phyloP scores from a whole-genome alignment of 108 stramenopile genomes.

The Epipyxis sp. region DNA sequence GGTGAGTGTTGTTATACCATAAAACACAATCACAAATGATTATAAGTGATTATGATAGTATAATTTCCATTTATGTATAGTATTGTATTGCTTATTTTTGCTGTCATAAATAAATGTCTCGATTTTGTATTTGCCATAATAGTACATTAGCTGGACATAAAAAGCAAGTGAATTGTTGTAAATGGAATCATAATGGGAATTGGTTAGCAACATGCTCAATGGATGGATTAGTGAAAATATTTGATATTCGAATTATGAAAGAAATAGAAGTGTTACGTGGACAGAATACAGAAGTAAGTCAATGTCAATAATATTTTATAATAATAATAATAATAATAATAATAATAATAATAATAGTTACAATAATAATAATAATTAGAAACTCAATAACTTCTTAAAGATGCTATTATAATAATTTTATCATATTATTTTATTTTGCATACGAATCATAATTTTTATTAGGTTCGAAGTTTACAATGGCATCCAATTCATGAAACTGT shows the following conservation, averaged over 20 bases:
- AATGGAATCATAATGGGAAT: conserved; percentile 24
- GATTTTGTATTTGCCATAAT: background rate
- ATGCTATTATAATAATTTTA: no score
- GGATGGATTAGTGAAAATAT: conserved; percentile 26
- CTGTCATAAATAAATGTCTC: background rate
- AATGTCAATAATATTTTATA: background rate
- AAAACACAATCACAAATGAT: no score
- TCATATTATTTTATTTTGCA: no score
- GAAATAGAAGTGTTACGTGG: conserved; percentile 25
- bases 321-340: no score
- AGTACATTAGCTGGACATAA: conserved; percentile 16
- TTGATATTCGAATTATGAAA: conserved; percentile 21
- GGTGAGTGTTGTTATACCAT: background rate
- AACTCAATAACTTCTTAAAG: no score
- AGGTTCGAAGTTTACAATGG: conserved; percentile 8
- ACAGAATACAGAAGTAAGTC: conserved; percentile 19
- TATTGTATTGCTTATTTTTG: background rate
- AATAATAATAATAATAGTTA: no score
- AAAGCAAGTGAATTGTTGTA: conserved; percentile 19
- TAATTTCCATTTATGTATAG: no score
- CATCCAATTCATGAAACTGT: conserved; percentile 33
- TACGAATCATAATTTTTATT: background rate
- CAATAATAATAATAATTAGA: no score
- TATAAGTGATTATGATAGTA: no score
- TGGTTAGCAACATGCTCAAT: conserved; percentile 24